A percentile compares a stretch with the other conserved stretches of the same genome.
These are phyloP conservation scores for Malassezia sp. DNA, from an alignment of 1,284 basidiomycete genomes.

Conservation along the genomic window DNA sequence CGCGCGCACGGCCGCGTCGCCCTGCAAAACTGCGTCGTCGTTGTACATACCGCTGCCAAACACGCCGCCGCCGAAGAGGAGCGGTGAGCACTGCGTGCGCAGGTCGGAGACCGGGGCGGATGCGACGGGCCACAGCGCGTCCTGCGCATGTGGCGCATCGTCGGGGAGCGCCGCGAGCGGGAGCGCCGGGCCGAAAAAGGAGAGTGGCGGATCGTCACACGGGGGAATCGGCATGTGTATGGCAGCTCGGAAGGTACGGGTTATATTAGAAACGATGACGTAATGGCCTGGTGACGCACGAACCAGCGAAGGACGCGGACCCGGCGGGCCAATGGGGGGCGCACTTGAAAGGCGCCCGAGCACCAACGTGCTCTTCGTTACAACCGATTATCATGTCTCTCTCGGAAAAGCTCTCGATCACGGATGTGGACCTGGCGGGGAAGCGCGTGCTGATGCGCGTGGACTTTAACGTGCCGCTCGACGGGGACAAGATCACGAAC, in stretches of 20 bases:
- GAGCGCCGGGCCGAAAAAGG: constrained; percentile 5
- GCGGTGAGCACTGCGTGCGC: constrained; percentile 21
- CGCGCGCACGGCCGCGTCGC: constrained; percentile 26
- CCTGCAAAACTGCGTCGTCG: constrained; percentile 19
- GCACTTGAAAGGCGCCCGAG: no score
- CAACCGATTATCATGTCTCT: constrained; percentile 65
- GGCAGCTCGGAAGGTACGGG: neutral
- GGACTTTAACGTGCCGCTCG: constrained; percentile 95
- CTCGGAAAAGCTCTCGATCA: constrained; percentile 67
- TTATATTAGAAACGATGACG: neutral
- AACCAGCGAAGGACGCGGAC: constrained; percentile 3
- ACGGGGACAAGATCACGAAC: constrained; percentile 79
- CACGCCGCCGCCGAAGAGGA: constrained; percentile 38
- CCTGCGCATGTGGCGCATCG: neutral
- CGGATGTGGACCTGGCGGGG: constrained; percentile 75
- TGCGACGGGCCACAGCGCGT: neutral
- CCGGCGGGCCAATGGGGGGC: neutral
- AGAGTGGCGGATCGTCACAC: constrained; percentile 3
- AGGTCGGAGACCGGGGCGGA: constrained; percentile 2
- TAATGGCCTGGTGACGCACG: neutral
- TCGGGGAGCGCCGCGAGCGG: neutral
- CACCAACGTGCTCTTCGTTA: no score
- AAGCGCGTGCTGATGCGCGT: constrained; percentile 64
- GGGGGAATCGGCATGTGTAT: constrained; percentile 4
- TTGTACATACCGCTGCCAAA: constrained; percentile 43